Evolutionary conservation across 805 yeast species (phyloP).

Genomic region (Hermanozyma aechmeae): DNA sequence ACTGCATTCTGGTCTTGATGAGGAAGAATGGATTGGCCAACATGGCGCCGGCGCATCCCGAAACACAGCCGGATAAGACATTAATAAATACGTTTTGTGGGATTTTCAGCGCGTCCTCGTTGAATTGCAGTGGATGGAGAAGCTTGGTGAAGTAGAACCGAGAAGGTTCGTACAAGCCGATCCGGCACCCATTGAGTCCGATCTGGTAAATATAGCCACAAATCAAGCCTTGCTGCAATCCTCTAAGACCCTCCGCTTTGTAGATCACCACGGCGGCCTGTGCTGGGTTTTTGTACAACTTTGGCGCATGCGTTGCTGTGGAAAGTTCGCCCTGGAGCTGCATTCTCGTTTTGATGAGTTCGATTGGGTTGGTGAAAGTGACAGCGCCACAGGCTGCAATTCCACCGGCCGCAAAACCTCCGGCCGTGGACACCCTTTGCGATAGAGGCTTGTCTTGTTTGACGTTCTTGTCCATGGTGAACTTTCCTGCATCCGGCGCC

Average conservation of each 20-base stretch:
- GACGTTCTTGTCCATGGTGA: no score
- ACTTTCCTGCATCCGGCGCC: no score
- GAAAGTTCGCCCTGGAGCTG: conserved; percentile 91
- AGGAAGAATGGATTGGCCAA: conserved; percentile 88
- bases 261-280: conserved; percentile 73
- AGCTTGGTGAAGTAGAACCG: conserved; percentile 49
- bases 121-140: conserved; percentile 40
- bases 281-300: conserved; percentile 66
- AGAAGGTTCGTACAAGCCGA: conserved; percentile 89
- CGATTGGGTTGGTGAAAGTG: conserved; percentile 93
- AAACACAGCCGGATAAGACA: conserved; percentile 67
- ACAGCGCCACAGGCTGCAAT: conserved; percentile 96
- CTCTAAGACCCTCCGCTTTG: conserved; percentile 76
- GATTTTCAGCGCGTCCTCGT: conserved; percentile 24
- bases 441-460: conserved; percentile 8
- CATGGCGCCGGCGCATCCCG: conserved; percentile 86
- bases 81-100: conserved; percentile 46
- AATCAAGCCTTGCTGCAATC: conserved; percentile 80
- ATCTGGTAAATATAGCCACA: conserved; percentile 89
- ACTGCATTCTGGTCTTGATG: conserved; percentile 94
- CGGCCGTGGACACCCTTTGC: conserved; percentile 45
- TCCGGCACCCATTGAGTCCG: conserved; percentile 86
- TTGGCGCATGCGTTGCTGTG: conserved; percentile 40
- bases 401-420: conserved; percentile 83
- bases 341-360: conserved; percentile 90